These are phyloP conservation scores for Emergomyces pasteurianus DNA, from an alignment of 2,329 filamentous ascomycete species.

Conservation along the genomic window DNA sequence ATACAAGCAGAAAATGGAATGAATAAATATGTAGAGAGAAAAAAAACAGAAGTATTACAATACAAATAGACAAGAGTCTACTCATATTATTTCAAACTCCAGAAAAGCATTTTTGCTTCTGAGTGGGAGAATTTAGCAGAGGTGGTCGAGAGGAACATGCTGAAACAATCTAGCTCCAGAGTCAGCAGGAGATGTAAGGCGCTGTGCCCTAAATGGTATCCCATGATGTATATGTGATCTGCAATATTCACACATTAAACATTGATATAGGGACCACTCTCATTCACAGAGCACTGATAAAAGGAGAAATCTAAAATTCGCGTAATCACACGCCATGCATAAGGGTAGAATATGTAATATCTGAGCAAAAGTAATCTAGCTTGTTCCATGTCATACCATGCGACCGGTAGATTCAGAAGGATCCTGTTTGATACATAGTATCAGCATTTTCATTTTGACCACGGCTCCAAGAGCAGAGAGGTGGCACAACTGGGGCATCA, in stretches of 20 bases:
- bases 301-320: neutral
- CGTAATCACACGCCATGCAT: neutral
- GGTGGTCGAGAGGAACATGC: neutral
- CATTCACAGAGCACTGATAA: neutral
- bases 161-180: neutral
- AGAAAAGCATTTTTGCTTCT: neutral
- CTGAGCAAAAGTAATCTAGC: neutral
- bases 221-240: neutral
- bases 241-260: neutral
- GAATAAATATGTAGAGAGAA: neutral
- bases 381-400: neutral
- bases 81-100: neutral
- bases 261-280: neutral
- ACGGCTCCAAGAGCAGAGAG: neutral
- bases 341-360: neutral
- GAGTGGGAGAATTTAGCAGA: neutral
- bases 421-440: neutral
- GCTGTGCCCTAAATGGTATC: neutral
- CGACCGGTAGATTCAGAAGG: neutral
- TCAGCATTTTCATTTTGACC: neutral
- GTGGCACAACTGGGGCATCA: too few species aligned
- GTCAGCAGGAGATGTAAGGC: neutral
- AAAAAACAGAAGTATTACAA: neutral
- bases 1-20: neutral
- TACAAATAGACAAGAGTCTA: neutral